phyloP scores from a whole-genome alignment of 83 land plant species.

The Picea abies region DNA sequence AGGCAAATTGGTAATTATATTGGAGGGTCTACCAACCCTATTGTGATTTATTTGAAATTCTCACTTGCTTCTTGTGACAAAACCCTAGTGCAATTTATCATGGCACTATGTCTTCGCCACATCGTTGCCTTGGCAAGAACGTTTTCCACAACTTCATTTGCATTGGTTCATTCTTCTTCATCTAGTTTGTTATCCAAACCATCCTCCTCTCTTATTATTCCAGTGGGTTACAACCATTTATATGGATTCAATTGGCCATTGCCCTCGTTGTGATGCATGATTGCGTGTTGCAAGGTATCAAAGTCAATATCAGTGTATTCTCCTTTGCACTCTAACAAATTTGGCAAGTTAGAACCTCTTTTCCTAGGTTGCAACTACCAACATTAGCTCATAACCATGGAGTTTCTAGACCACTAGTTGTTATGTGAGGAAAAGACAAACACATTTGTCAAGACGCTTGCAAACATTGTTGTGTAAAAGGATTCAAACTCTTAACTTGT shows the following conservation, averaged over 20 bases:
- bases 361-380: conserved; percentile 57
- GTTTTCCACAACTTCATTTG: neutral
- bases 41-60: too few relatives aligned
- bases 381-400: conserved; percentile 63
- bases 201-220: neutral
- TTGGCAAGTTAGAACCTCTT: conserved; percentile 5
- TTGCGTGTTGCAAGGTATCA: neutral
- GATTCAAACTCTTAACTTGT: too few relatives aligned
- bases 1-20: too few relatives aligned
- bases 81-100: neutral
- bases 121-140: neutral
- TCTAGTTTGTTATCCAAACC: neutral
- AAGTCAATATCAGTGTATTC: neutral
- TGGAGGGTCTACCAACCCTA: too few relatives aligned
- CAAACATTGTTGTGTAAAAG: neutral
- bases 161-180: neutral
- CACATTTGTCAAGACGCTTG: conserved; percentile 42
- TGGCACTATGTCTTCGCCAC: neutral
- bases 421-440: conserved; percentile 53
- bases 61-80: too few relatives aligned
- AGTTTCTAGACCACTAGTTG: conserved; percentile 43
- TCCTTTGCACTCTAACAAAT: neutral
- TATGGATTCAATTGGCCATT: neutral
- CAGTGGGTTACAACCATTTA: neutral
- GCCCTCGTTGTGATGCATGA: neutral